Percentiles rank a stretch among this genome's conserved stretches.
These are phyloP conservation scores for Elongisporangium undulatum DNA, from an alignment of 352 stramenopile genomes.

Conservation along the genomic window DNA sequence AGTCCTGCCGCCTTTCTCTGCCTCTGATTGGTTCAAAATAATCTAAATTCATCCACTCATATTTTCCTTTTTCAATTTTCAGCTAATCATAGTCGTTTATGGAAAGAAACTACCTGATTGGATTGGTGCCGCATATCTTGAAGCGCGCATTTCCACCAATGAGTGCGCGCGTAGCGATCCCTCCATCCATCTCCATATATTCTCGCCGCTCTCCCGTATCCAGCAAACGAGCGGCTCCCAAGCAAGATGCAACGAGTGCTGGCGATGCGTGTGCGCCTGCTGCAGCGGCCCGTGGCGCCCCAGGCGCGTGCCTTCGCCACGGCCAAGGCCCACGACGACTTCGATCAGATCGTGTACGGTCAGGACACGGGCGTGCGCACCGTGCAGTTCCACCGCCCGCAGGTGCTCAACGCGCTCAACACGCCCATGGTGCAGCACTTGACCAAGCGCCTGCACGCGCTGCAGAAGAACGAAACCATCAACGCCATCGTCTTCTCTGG, in stretches of 20 bases:
- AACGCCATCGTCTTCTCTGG: conserved; percentile 84
- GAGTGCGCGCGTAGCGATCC: not conserved
- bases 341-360: conserved; percentile 68
- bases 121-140: not conserved
- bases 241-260: conserved; percentile 42
- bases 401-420: conserved; percentile 90
- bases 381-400: conserved; percentile 89
- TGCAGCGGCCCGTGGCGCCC: conserved; percentile 42
- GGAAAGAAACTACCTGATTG: conserved; percentile 1
- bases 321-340: conserved; percentile 29
- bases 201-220: not conserved
- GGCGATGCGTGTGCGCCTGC: conserved; percentile 45
- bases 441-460: conserved; percentile 80
- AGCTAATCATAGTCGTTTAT: conserved; percentile 11
- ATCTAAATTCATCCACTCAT: conserved; percentile 20
- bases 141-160: not conserved
- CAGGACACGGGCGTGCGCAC: conserved; percentile 75
- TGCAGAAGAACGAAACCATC: conserved; percentile 73
- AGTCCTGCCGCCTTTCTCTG: not conserved
- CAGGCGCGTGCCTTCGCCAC: conserved; percentile 19
- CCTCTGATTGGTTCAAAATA: conserved; percentile 28
- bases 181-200: conserved; percentile 21
- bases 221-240: not conserved
- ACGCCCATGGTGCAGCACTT: conserved; percentile 90
- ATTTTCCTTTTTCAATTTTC: conserved; percentile 8